These are phyloP conservation scores for Silybum marianum DNA, from an alignment of 129 eudicot species.

Conservation along the genomic window DNA sequence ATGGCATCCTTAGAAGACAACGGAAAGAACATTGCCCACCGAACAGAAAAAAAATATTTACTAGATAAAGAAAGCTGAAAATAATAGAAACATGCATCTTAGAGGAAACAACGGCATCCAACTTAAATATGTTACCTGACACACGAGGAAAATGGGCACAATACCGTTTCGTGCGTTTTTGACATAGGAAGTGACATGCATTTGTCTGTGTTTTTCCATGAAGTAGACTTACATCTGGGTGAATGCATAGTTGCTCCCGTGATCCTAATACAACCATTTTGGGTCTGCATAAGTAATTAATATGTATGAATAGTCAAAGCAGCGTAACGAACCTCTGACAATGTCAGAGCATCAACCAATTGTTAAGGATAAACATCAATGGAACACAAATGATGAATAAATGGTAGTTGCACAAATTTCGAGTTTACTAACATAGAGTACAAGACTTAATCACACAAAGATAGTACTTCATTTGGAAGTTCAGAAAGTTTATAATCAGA, in stretches of 20 bases:
- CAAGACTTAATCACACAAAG: background rate
- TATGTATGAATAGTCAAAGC: slow-evolving; percentile 8
- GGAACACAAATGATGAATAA: background rate
- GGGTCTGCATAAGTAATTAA: slow-evolving; percentile 64
- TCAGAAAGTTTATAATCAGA: background rate
- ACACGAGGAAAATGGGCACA: slow-evolving; percentile 78
- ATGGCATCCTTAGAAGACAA: background rate
- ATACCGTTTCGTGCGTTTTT: slow-evolving; percentile 66
- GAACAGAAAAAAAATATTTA: background rate
- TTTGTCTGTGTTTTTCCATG: slow-evolving; percentile 88
- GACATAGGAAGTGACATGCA: slow-evolving; percentile 82
- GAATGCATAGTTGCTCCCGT: slow-evolving; percentile 95
- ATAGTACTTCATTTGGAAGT: background rate
- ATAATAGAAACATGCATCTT: background rate
- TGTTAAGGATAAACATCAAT: slow-evolving; percentile 8
- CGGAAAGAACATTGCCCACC: background rate
- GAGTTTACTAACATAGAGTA: background rate
- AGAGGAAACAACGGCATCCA: slow-evolving; percentile 1
- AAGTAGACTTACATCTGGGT: slow-evolving; percentile 78
- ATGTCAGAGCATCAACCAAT: slow-evolving; percentile 15
- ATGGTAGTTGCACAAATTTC: background rate
- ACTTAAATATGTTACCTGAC: slow-evolving; percentile 47
- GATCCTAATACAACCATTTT: slow-evolving; percentile 98
- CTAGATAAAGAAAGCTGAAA: background rate
- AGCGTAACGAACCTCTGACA: background rate